A percentile compares a stretch with the other conserved stretches of the same genome.
These are phyloP conservation scores for Volvox reticuliferus DNA, from an alignment of 139 green algal genomes.

Conservation along the genomic window DNA sequence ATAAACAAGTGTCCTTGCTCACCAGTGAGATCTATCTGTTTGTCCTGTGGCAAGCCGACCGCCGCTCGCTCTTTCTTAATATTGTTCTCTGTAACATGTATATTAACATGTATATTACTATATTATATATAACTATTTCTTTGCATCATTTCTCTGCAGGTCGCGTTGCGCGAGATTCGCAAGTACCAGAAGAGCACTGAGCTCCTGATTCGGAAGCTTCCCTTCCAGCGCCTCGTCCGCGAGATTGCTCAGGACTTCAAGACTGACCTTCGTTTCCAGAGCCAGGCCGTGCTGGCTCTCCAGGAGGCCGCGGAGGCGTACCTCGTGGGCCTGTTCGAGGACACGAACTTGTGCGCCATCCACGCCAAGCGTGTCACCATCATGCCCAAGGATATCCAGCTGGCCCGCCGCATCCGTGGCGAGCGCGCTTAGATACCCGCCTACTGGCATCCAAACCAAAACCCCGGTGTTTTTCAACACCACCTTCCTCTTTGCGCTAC, in stretches of 20 bases:
- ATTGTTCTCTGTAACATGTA: too few relatives aligned
- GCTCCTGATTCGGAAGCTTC: conserved; percentile 97
- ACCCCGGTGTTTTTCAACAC: conserved; percentile 16
- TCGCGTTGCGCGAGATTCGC: conserved; percentile 81
- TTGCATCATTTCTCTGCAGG: too few relatives aligned
- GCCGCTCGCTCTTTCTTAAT: conserved; percentile 76
- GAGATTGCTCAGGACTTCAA: conserved; percentile 99
- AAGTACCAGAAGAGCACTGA: conserved; percentile 98
- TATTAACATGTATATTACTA: too few relatives aligned
- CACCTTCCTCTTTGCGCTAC: background rate
- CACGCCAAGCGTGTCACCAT: conserved; percentile 94
- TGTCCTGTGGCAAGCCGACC: too few relatives aligned
- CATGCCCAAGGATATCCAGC: conserved; percentile 78
- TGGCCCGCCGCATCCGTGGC: conserved; percentile 71
- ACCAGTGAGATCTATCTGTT: too few relatives aligned
- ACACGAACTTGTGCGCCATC: conserved; percentile 91
- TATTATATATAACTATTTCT: too few relatives aligned
- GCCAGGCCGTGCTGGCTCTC: conserved; percentile 86
- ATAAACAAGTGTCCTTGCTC: too few relatives aligned
- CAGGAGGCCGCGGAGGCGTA: conserved; percentile 96
- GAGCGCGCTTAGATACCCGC: conserved; percentile 42
- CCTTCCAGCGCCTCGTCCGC: conserved; percentile 97
- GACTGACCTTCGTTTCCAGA: conserved; percentile 95
- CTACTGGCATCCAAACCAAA: background rate
- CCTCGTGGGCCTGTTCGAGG: conserved; percentile 97